Base-by-base conservation (phyloP, 225 moss, liverwort and hornwort genomes). In the Pleurozium schreberi region DNA sequence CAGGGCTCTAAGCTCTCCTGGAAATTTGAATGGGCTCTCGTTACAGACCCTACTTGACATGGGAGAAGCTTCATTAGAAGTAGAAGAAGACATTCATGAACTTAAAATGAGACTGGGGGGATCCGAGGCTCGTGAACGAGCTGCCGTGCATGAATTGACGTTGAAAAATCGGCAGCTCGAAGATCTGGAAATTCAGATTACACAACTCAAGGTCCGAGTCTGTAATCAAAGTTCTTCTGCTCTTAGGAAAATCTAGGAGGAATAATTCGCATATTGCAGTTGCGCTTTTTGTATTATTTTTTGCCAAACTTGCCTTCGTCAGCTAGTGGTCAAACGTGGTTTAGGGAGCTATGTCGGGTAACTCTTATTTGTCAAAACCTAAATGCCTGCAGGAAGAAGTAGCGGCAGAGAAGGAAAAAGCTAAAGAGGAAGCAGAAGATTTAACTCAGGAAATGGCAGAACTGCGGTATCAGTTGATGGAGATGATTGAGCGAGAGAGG, bases 401-500 rank as follows among this genome's bases (percentile, higher is more conserved):
- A 38, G 82, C 63, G 22, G 85, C 88, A 84, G 95, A 95, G 81
- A 95, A 92, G 84, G 88, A 82, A 18, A 95, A 93, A 90, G 88
- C 95, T 52, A 91, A 90, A 86, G 95, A 95, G 38, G 94, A 88
- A 89, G 93, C 94, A 79, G 95, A 95, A 90, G 95, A 95, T 92
- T 86, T 95, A 90, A 94, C 94, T 61, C 95, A 95, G 86, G 95
- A 95, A 89, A 94, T 95, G 95, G 95, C 95, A 74, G 95, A 95
- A 90, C 83, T 95, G 80, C 92, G 94, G 42, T 95, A 92, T 87
- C 94, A 94, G 89, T 80, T 95, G 81, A 94, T 95, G 93, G 95
- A 95, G 86, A 92, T 93, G 91, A 89, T 95, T 85, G 93, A 95
- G 83, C 95, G 92, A 84, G 95, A 95, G 89, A 91, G 95, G 83